phyloP scores from a whole-genome alignment of 805 yeast genomes.

The Torulaspora quercuum region DNA sequence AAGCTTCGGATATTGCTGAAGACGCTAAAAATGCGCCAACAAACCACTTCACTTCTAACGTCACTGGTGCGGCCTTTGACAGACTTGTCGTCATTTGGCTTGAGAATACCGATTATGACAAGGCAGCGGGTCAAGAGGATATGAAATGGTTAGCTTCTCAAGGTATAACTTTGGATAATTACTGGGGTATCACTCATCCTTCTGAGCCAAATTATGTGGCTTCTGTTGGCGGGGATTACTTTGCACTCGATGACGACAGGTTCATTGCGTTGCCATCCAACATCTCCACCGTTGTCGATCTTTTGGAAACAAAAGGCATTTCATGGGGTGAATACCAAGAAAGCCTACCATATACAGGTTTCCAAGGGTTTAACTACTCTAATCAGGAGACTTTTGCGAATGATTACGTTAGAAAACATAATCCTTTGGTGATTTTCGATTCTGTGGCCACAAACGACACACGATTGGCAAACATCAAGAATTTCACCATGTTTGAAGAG shows the following conservation, averaged over 20 bases:
- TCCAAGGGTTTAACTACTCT: constrained; percentile 45
- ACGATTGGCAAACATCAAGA: constrained; percentile 46
- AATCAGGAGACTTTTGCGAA: constrained; percentile 43
- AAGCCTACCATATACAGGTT: constrained; percentile 52
- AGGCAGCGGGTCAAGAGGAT: constrained; percentile 46
- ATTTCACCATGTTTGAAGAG: constrained; percentile 43
- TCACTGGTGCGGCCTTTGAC: constrained; percentile 41
- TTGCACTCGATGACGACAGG: constrained; percentile 46
- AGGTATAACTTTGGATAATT: constrained; percentile 48
- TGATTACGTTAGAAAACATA: constrained; percentile 52
- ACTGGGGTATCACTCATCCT: constrained; percentile 52
- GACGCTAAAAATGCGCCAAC: constrained; percentile 38
- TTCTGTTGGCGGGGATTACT: constrained; percentile 50
- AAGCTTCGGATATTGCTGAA: constrained; percentile 34
- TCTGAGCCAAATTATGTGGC: constrained; percentile 54
- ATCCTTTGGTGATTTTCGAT: constrained; percentile 46
- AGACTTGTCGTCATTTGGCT: constrained; percentile 46
- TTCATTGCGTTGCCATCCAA: constrained; percentile 45
- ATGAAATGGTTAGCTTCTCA: constrained; percentile 42
- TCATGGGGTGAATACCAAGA: constrained; percentile 56
- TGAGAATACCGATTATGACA: constrained; percentile 51
- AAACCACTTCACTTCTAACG: constrained; percentile 35
- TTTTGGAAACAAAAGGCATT: constrained; percentile 44
- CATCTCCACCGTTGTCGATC: constrained; percentile 48
- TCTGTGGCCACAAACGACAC: constrained; percentile 37